Conservation (phyloP, 192 early-diverging fungal genomes). For the Kickxella alabastrina region DNA sequence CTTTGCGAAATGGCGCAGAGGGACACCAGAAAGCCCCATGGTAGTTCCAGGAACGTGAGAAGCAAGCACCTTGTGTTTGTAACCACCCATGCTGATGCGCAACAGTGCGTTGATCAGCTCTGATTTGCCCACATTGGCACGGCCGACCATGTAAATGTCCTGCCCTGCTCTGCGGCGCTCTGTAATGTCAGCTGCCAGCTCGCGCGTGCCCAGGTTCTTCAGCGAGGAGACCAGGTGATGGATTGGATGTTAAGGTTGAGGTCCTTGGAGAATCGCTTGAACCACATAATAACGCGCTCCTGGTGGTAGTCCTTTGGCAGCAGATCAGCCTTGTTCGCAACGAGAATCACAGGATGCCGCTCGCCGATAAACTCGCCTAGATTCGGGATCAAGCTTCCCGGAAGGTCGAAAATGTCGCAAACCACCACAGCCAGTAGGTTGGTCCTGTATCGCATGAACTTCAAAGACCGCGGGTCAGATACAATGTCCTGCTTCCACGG, state of each 20-base stretch:
- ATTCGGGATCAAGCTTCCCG: conserved; percentile 55
- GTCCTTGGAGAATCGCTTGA: conserved; percentile 49
- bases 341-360: conserved; percentile 56
- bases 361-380: conserved; percentile 54
- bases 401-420: conserved; percentile 67
- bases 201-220: conserved; percentile 55
- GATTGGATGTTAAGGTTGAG: conserved; percentile 37
- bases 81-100: conserved; percentile 49
- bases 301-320: conserved; percentile 56
- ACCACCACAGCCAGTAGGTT: conserved; percentile 57
- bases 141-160: conserved; percentile 70
- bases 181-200: conserved; percentile 48
- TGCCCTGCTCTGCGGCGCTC: conserved; percentile 35
- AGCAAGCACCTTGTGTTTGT: conserved; percentile 54
- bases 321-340: conserved; percentile 70
- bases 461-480: conserved; percentile 51
- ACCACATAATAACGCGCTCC: conserved; percentile 54
- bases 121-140: conserved; percentile 76
- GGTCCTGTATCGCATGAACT: conserved; percentile 55
- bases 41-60: conserved; percentile 72
- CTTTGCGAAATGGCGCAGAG: conserved; percentile 54
- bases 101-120: conserved; percentile 66
- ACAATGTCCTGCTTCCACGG: conserved; percentile 53
- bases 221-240: conserved; percentile 59
- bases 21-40: conserved; percentile 59